Evolutionary conservation across 352 stramenopile species (phyloP).

Genomic region (Phytophthora cactorum): DNA sequence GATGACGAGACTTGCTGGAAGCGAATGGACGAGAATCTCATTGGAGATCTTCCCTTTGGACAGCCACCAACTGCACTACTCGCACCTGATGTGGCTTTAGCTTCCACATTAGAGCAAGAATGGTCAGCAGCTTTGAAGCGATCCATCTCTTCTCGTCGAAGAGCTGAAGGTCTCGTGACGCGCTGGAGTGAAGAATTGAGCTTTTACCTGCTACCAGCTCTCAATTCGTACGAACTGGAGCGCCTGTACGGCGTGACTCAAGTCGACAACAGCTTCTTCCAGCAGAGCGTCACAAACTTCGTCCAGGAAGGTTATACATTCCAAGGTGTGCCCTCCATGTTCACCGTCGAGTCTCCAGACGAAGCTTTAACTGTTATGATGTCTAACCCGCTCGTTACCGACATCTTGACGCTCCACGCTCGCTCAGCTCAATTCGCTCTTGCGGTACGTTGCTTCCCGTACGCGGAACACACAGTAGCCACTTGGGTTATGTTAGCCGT

Average conservation of each 20-base stretch:
- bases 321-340: slow-evolving; percentile 82
- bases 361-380: slow-evolving; percentile 55
- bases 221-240: slow-evolving; percentile 90
- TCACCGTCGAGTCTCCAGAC: slow-evolving; percentile 40
- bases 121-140: slow-evolving; percentile 52
- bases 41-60: slow-evolving; percentile 49
- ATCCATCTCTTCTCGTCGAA: slow-evolving; percentile 49
- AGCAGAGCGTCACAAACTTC: slow-evolving; percentile 78
- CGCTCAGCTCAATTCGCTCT: slow-evolving; percentile 73
- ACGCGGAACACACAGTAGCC: slow-evolving; percentile 70
- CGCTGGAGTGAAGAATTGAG: slow-evolving; percentile 79
- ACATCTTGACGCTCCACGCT: slow-evolving; percentile 72
- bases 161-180: slow-evolving; percentile 59
- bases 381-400: slow-evolving; percentile 48
- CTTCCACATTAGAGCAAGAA: slow-evolving; percentile 49
- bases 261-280: slow-evolving; percentile 85
- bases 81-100: slow-evolving; percentile 37
- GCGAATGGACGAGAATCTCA: slow-evolving; percentile 52
- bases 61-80: slow-evolving; percentile 37
- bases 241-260: slow-evolving; percentile 66
- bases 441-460: slow-evolving; percentile 78
- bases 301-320: slow-evolving; percentile 87
- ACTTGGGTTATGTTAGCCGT: slow-evolving; percentile 89
- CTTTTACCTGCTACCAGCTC: slow-evolving; percentile 83
- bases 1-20: slow-evolving; percentile 74